These are phyloP conservation scores for Floccularia luteovirens DNA, from an alignment of 768 basidiomycete genomes.

Conservation along the genomic window DNA sequence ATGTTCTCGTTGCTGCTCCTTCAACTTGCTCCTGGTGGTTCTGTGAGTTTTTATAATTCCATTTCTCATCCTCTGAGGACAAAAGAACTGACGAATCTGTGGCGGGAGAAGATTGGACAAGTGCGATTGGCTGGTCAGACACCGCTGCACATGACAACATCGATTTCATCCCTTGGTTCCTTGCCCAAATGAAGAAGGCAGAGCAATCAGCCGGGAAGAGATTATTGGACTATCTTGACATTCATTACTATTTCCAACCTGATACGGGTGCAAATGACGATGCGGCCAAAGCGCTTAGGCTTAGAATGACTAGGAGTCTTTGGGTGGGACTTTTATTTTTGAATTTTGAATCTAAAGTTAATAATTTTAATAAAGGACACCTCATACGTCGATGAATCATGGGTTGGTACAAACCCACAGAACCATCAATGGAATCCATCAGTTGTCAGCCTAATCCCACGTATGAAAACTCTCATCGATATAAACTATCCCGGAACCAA, in stretches of 20 bases:
- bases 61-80: no score
- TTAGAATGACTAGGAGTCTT: conserved; percentile 41
- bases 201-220: conserved; percentile 27
- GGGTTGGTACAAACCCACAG: conserved; percentile 34
- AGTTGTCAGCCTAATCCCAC: conserved; percentile 37
- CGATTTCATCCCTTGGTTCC: conserved; percentile 53
- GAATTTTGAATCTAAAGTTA: not conserved
- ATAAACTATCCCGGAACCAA: conserved; percentile 47
- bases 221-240: conserved; percentile 46
- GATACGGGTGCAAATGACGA: conserved; percentile 48
- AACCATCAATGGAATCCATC: conserved; percentile 41
- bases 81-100: no score
- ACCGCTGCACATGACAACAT: conserved; percentile 42
- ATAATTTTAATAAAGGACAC: conserved; percentile 23
- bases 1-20: conserved; percentile 37
- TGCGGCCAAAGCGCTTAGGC: conserved; percentile 39
- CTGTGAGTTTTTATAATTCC: conserved; percentile 19
- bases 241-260: conserved; percentile 48
- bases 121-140: conserved; percentile 36
- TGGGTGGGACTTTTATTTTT: conserved; percentile 26
- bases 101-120: conserved; percentile 57
- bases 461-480: conserved; percentile 40
- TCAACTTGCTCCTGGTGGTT: conserved; percentile 40
- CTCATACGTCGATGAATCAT: conserved; percentile 47
- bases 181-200: conserved; percentile 35